phyloP scores from a whole-genome alignment of 2,329 filamentous ascomycete genomes.

The Neopestalotiopsis rosae region DNA sequence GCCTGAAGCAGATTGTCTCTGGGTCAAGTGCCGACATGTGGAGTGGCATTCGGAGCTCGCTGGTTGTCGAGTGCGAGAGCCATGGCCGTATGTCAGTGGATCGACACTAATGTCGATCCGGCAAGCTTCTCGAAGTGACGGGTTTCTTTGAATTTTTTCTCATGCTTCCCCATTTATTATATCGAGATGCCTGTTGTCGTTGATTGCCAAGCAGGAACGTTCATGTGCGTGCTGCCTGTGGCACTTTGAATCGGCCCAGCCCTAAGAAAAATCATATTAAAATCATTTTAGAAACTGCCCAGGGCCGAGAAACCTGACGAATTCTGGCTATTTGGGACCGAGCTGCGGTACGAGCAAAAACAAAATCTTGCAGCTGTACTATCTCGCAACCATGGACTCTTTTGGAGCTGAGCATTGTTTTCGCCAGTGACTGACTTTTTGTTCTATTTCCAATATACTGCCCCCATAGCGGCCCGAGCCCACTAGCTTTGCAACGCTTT shows the following conservation, averaged over 20 bases:
- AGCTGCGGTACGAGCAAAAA: not conserved
- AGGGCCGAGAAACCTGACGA: not conserved
- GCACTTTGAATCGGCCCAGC: not conserved
- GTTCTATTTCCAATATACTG: not conserved
- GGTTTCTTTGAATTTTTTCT: not conserved
- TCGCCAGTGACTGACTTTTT: not conserved
- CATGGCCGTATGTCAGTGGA: not conserved
- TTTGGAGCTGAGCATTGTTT: not conserved
- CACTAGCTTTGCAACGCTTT: not conserved
- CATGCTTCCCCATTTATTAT: not conserved
- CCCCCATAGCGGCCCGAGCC: not conserved
- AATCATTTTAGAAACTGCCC: not conserved
- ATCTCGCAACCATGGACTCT: not conserved
- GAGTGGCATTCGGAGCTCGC: not conserved
- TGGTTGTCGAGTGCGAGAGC: constrained; percentile 8
- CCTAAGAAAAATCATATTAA: not conserved
- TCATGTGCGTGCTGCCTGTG: not conserved
- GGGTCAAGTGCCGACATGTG: constrained; percentile 10
- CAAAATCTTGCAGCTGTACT: not conserved
- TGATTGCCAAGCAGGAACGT: not conserved
- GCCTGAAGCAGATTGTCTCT: not conserved
- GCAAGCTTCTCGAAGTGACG: constrained; percentile 9
- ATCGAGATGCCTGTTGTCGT: not conserved
- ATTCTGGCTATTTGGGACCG: not conserved
- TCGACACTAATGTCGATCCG: constrained; percentile 10